Conservation (phyloP, 2,329 filamentous ascomycete species). For the Nemania sp. region DNA sequence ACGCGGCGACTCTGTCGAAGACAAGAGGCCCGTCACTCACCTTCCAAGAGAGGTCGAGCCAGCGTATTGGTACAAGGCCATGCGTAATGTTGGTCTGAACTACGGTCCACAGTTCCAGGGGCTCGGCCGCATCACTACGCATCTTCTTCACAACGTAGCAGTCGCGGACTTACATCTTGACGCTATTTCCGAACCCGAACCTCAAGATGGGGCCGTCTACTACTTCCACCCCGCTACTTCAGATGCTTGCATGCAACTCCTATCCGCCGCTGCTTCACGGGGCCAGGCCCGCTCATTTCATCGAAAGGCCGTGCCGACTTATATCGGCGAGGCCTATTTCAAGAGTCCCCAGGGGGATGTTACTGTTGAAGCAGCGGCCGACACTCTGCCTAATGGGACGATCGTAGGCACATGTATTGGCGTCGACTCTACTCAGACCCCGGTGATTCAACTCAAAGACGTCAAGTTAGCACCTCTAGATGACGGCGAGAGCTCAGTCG, state of each 20-base stretch:
- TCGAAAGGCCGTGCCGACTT: slow-evolving; percentile 14
- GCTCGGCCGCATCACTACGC: slow-evolving; percentile 5
- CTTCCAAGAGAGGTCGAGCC: slow-evolving; percentile 8
- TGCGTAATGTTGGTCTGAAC: slow-evolving; percentile 19
- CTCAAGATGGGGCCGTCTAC: slow-evolving; percentile 4
- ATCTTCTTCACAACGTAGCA: background rate
- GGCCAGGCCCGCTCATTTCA: slow-evolving; percentile 18
- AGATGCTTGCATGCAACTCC: slow-evolving; percentile 22
- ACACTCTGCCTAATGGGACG: background rate
- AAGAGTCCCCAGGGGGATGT: background rate
- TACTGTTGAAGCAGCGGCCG: slow-evolving; percentile 14
- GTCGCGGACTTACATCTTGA: slow-evolving; percentile 12
- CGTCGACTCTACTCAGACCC: background rate
- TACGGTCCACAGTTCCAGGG: slow-evolving; percentile 29
- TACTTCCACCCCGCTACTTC: slow-evolving; percentile 22
- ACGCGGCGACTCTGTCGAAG: background rate
- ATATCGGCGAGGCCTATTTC: slow-evolving; percentile 28
- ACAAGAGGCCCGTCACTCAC: slow-evolving; percentile 4
- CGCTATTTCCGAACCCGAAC: background rate
- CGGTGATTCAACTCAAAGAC: slow-evolving; percentile 18
- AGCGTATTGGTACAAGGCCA: slow-evolving; percentile 24
- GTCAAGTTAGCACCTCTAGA: slow-evolving; percentile 31
- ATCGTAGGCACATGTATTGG: slow-evolving; percentile 15
- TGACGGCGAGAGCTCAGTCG: slow-evolving; percentile 1
- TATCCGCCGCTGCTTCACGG: slow-evolving; percentile 9